Conservation (phyloP, 345 rosid genomes). For the Raphanus sativus region DNA sequence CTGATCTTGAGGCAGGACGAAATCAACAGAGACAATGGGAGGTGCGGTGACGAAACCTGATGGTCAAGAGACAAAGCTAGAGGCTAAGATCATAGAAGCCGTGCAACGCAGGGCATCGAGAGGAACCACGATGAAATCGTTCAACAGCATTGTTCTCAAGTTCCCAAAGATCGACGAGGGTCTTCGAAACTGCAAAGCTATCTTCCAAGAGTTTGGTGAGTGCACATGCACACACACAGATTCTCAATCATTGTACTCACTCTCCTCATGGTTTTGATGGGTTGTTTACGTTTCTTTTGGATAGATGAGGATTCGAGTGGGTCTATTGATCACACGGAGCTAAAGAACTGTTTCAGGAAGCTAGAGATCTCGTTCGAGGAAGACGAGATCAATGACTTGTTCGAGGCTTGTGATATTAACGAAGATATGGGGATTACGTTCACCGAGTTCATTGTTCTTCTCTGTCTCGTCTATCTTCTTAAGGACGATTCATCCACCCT, state of each 20-base stretch:
- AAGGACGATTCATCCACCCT: constrained; percentile 63
- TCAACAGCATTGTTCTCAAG: constrained; percentile 80
- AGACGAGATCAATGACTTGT: constrained; percentile 80
- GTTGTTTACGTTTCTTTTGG: constrained; percentile 7
- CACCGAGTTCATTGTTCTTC: constrained; percentile 89
- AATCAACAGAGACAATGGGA: constrained; percentile 53
- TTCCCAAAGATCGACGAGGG: constrained; percentile 86
- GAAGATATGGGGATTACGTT: constrained; percentile 78
- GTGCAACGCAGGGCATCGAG: constrained; percentile 60
- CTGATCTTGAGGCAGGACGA: constrained; percentile 4
- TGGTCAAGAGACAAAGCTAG: constrained; percentile 75
- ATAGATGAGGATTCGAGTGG: constrained; percentile 87
- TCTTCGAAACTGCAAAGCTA: constrained; percentile 79
- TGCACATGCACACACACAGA: constrained; percentile 8
- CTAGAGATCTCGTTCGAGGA: constrained; percentile 72
- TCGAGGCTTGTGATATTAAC: constrained; percentile 77
- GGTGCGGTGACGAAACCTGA: constrained; percentile 46
- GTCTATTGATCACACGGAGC: constrained; percentile 79
- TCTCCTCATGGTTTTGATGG: neutral
- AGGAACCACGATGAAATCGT: constrained; percentile 73
- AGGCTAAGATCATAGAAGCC: constrained; percentile 80
- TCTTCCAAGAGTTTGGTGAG: constrained; percentile 83
- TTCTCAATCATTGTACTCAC: neutral
- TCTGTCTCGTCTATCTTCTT: constrained; percentile 90
- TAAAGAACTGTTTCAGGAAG: constrained; percentile 64